Evolutionary conservation across 257 asterid species (phyloP).

Genomic region (Verbena officinalis): DNA sequence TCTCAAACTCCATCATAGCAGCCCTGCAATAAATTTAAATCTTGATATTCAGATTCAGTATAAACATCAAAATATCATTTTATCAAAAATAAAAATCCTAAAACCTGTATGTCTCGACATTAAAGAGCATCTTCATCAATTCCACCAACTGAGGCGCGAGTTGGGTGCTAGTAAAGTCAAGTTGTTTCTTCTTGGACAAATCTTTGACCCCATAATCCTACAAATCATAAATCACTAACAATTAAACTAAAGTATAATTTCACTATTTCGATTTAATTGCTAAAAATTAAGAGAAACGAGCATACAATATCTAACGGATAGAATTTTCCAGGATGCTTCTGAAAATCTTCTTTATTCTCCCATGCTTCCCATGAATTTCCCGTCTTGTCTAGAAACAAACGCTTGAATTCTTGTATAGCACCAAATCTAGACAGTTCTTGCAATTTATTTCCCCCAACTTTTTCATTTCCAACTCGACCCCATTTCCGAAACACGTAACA

Average conservation of each 20-base stretch:
- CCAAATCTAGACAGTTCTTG: constrained; percentile 62
- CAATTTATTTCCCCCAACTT: constrained; percentile 78
- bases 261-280: not conserved
- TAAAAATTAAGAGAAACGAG: constrained; percentile 13
- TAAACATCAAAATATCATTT: constrained; percentile 25
- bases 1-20: constrained; percentile 99
- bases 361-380: constrained; percentile 93
- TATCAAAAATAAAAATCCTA: constrained; percentile 12
- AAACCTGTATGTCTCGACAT: constrained; percentile 94
- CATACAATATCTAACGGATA: constrained; percentile 88
- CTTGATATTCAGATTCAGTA: constrained; percentile 31
- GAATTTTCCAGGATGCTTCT: constrained; percentile 90
- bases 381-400: constrained; percentile 85
- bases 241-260: constrained; percentile 30
- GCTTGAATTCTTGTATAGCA: constrained; percentile 78
- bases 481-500: constrained; percentile 93
- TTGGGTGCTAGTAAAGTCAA: constrained; percentile 55
- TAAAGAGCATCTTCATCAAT: constrained; percentile 90
- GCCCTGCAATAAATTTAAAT: constrained; percentile 60
- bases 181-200: constrained; percentile 55
- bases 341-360: constrained; percentile 64
- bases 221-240: constrained; percentile 20
- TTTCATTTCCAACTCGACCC: constrained; percentile 98
- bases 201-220: constrained; percentile 94
- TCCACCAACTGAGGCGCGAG: constrained; percentile 79